A percentile compares a stretch with the other conserved stretches of the same genome.
Evolutionary conservation across 1,139 yeast species (phyloP).

Genomic region (Kodamaea anthophila): DNA sequence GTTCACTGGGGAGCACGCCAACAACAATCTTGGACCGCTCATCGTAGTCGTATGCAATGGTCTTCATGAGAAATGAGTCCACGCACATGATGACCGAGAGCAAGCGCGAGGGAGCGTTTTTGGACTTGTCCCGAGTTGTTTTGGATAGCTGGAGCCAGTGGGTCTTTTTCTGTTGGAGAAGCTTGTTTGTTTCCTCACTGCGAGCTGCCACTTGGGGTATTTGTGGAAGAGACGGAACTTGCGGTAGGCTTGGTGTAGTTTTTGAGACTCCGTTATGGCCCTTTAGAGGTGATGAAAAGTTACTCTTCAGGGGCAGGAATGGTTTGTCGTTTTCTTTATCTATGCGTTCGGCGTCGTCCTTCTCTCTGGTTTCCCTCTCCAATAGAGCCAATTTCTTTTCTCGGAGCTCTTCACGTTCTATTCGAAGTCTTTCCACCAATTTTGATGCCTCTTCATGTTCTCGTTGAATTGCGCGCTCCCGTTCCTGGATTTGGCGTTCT

Average conservation of each 20-base stretch:
- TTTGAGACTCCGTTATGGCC: too few species aligned
- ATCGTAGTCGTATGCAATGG: slow-evolving; percentile 30
- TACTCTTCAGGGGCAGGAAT: too few species aligned
- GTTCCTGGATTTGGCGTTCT: slow-evolving; percentile 11
- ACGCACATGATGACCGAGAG: slow-evolving; percentile 23
- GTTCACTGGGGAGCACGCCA: slow-evolving; percentile 26
- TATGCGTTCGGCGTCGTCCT: not conserved
- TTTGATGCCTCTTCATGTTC: slow-evolving; percentile 24
- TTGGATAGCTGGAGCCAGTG: slow-evolving; percentile 29
- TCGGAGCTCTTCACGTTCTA: slow-evolving; percentile 5
- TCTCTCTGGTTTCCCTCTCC: slow-evolving; percentile 1
- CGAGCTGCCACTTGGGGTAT: slow-evolving; percentile 6
- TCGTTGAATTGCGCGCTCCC: slow-evolving; percentile 7
- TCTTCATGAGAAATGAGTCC: slow-evolving; percentile 27
- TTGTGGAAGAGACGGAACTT: slow-evolving; percentile 6
- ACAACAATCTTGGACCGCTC: slow-evolving; percentile 25
- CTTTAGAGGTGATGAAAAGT: too few species aligned
- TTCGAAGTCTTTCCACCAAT: slow-evolving; percentile 22
- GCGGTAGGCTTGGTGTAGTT: too few species aligned
- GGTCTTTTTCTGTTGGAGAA: slow-evolving; percentile 17
- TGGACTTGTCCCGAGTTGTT: slow-evolving; percentile 20
- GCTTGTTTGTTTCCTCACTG: slow-evolving; percentile 15
- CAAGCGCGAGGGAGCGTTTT: slow-evolving; percentile 14
- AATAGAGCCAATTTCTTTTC: slow-evolving; percentile 5
- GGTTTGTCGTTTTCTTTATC: not conserved